Base-by-base conservation (phyloP, 495 filamentous ascomycete genomes). In the Aspergillus asperescens region DNA sequence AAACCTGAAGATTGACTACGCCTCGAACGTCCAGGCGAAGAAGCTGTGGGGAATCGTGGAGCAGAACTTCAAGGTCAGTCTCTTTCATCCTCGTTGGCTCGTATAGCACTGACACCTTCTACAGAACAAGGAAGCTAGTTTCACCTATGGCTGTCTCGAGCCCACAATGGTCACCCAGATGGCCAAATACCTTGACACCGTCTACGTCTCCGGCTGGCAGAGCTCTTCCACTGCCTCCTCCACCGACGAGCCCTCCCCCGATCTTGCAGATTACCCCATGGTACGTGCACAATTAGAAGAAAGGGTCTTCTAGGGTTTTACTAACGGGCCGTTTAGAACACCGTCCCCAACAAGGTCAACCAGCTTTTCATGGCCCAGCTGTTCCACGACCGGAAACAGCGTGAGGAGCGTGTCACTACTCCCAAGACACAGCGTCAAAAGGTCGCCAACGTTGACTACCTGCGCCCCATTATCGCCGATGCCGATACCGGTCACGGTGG, bases 121-220 rank as follows among this genome's bases (percentile, higher is more conserved):
- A 56, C 64, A 95, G 89, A 86, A 81, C 60, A 82, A 81, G 51
- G 86, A 90, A 58, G 87, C 87, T 32, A 93, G 88, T 72, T 95
- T 81, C 74, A 98, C 93, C 31, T 98, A 96, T 71, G 93, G 93
- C 63, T 96, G 93, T 71, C 77, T 98, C 50, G 94, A 98, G 62
- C 93, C 93, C 8, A 95, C 94, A 5, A 96, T 96, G 88, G 79
- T 98, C 62, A 96, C 94, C 18, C 93, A 98, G 69, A 98, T 98
- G 93, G 92, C 90, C 61, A 95, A 97, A 70, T 97, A 93, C 71
- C 80, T 97, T 46, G 93, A 98, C 66, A 98, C 94, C 31, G 89
- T 98, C 67, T 98, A 98, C 63, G 90, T 98, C 47, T 96, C 92
- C 31, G 93, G 93, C 56, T 98, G 93, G 93, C 94, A 98, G 72